These are phyloP conservation scores for Lactarius psammicola DNA, from an alignment of 768 basidiomycete genomes.

Conservation along the genomic window DNA sequence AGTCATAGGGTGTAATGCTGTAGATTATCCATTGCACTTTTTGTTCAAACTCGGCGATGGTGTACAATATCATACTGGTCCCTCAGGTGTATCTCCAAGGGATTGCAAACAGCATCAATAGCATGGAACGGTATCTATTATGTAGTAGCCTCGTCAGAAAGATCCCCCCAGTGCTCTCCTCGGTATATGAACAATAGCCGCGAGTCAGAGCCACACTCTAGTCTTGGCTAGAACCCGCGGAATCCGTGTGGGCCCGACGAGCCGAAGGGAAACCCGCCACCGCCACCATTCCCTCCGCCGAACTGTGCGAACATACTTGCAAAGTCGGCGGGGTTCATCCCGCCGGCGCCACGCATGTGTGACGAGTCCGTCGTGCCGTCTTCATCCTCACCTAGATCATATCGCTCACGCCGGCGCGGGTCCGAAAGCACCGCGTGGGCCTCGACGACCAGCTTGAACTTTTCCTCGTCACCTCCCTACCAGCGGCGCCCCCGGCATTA, in stretches of 20 bases:
- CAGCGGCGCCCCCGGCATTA: background rate
- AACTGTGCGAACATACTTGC: constrained; percentile 29
- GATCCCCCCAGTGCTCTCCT: constrained; percentile 8
- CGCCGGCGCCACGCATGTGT: constrained; percentile 33
- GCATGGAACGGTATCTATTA: constrained; percentile 1
- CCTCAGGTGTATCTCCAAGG: constrained; percentile 4
- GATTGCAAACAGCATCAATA: background rate
- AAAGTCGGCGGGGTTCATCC: constrained; percentile 38
- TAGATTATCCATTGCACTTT: constrained; percentile 13
- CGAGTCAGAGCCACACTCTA: background rate
- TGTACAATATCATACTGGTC: constrained; percentile 14
- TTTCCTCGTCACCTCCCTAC: constrained; percentile 91
- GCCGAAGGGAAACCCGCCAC: constrained; percentile 12
- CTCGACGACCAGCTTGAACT: constrained; percentile 88
- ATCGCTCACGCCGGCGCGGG: constrained; percentile 64
- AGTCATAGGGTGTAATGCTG: constrained; percentile 14
- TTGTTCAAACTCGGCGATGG: constrained; percentile 4
- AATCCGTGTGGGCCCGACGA: constrained; percentile 14
- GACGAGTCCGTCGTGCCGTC: constrained; percentile 51
- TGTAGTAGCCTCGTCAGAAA: background rate
- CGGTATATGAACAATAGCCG: background rate
- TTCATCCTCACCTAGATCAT: constrained; percentile 81
- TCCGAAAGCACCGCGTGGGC: constrained; percentile 83
- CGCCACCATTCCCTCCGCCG: constrained; percentile 8
- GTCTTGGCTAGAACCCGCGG: constrained; percentile 7